These are phyloP conservation scores for Atkinsonella hypoxylon DNA, from an alignment of 2,329 filamentous ascomycete species.

Conservation along the genomic window DNA sequence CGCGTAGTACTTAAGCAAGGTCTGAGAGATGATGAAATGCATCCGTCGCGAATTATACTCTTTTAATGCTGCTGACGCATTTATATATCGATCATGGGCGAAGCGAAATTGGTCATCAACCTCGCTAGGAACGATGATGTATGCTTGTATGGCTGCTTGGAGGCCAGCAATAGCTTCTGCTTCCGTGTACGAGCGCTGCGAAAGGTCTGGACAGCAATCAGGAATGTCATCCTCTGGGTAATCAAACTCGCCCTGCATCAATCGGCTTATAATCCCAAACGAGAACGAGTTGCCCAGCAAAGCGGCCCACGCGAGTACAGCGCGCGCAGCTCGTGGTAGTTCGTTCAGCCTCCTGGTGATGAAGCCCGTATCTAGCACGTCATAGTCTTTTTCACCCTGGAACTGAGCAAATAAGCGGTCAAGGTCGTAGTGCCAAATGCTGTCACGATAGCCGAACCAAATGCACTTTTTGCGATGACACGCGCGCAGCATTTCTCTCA, in stretches of 20 bases:
- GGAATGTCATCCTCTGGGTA: conserved; percentile 37
- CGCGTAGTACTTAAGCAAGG: conserved; percentile 59
- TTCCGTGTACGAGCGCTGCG: conserved; percentile 38
- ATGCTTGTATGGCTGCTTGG: conserved; percentile 70
- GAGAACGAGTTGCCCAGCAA: conserved; percentile 74
- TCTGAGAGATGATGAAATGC: conserved; percentile 82
- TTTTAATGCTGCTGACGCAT: conserved; percentile 57
- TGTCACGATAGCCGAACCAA: conserved; percentile 79
- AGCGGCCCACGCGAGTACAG: conserved; percentile 77
- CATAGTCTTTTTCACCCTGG: conserved; percentile 63
- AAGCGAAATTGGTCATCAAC: conserved; percentile 82
- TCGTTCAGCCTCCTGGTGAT: conserved; percentile 68
- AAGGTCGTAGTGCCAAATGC: conserved; percentile 73
- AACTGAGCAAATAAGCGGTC: conserved; percentile 82
- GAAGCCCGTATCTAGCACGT: conserved; percentile 72
- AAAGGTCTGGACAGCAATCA: conserved; percentile 12
- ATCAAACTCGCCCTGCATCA: conserved; percentile 65
- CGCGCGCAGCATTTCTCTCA: conserved; percentile 79
- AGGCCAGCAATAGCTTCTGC: conserved; percentile 63
- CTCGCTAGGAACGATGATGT: conserved; percentile 69
- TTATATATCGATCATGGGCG: conserved; percentile 75
- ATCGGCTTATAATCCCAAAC: conserved; percentile 64
- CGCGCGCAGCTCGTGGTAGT: conserved; percentile 59
- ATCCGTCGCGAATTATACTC: conserved; percentile 64
- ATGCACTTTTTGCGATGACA: conserved; percentile 81